Evolutionary conservation across 768 basidiomycete species (phyloP), one percentile per base, ranked within the genome.

Genomic region (Trametes gibbosa): DNA sequence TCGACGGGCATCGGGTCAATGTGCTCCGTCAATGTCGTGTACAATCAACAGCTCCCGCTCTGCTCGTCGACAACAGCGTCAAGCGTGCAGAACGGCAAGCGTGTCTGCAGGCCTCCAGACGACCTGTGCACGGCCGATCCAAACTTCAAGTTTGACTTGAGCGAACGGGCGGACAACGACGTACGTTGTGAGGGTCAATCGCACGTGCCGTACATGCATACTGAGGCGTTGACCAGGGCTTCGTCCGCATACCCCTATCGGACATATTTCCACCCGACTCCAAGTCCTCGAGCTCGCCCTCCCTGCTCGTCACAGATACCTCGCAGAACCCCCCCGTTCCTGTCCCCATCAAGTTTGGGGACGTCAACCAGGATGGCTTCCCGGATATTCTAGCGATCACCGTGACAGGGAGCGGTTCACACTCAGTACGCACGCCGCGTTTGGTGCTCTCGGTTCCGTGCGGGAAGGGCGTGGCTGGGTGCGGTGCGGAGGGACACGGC

Each of bases 351-450:
- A 87, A 86, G 61, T 74, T 95, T 0, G 97, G 95, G 32, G 97
- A 99, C 73, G 87, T 83, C 50, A 90, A 98, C 71, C 78, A 96
- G 19, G 95, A 98, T 69, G 97, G 97, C 2, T 98, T 90, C 73
- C 95, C 96, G 0, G 97, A 98, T 66, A 67, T 98, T 8, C 74
- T 97, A 7, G 66, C 84, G 9, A 84, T 86, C 23, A 68, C 80
- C 1, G 83, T 72, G 63, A 70, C 81, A 14, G 81, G 80, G 5
- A 67, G 79, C 25, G 72, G 73, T 64, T 27, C 62, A 3, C 59
- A 65, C 45, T 63, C 56, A 17, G 75, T 76, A 51, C 80, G 77
- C 19, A 82, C 79, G 5, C 89, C 89, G 0, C 79, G 81, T 53
- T 71, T 94, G 23, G 67, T 89, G 4, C 79, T 81, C 62, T 91